phyloP scores from a whole-genome alignment of 768 basidiomycete species.

The Tulasnella calospora region DNA sequence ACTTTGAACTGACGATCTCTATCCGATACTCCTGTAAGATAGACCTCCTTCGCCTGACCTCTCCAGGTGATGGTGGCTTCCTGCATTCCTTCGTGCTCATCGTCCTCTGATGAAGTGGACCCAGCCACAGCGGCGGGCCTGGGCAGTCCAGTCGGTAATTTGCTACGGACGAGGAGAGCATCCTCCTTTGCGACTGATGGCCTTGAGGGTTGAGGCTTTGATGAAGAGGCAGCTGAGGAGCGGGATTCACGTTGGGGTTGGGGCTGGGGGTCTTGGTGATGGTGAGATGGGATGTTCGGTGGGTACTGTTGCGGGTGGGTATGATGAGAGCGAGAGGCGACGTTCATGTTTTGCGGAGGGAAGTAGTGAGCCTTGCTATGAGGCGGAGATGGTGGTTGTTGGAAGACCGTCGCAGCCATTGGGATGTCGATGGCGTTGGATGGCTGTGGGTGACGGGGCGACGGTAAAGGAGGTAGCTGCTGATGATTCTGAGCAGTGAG shows the following conservation, averaged over 20 bases:
- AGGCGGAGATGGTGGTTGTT: constrained; percentile 23
- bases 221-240: constrained; percentile 12
- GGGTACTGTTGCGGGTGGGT: neutral
- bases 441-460: constrained; percentile 3
- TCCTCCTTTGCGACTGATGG: constrained; percentile 13
- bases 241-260: constrained; percentile 6
- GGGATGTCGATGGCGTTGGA: constrained; percentile 25
- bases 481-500: constrained; percentile 16
- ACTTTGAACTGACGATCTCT: constrained; percentile 30
- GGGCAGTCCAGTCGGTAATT: constrained; percentile 23
- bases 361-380: constrained; percentile 7
- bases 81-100: constrained; percentile 32
- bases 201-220: constrained; percentile 9
- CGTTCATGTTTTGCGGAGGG: neutral
- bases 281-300: constrained; percentile 6
- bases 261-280: constrained; percentile 5
- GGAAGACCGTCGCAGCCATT: constrained; percentile 21
- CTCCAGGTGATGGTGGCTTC: constrained; percentile 38
- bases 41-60: constrained; percentile 38
- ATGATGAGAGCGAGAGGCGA: neutral
- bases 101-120: neutral
- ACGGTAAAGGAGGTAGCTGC: neutral
- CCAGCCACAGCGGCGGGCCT: neutral
- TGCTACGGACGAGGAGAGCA: neutral
- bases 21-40: constrained; percentile 33